A percentile compares a stretch with the other conserved stretches of the same genome.
phyloP scores from a whole-genome alignment of 1,139 yeast species.

The Candida gigantensis region DNA sequence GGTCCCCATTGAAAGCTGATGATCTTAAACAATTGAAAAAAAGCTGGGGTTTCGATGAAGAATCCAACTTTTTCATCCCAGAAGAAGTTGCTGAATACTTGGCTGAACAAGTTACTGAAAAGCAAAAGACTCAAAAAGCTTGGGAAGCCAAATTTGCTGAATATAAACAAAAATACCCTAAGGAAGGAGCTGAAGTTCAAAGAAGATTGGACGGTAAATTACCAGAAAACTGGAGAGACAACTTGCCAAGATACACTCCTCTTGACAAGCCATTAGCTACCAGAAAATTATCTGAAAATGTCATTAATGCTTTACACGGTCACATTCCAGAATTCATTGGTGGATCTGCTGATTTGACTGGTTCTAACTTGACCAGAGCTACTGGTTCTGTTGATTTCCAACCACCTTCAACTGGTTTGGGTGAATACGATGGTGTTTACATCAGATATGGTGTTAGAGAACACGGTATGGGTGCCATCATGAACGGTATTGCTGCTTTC shows the following conservation, averaged over 20 bases:
- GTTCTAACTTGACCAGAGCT: constrained; percentile 95
- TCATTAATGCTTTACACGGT: constrained; percentile 63
- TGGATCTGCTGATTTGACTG: constrained; percentile 98
- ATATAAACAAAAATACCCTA: constrained; percentile 74
- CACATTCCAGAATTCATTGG: constrained; percentile 88
- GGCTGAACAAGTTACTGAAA: constrained; percentile 55
- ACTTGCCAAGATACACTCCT: constrained; percentile 79
- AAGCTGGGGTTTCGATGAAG: constrained; percentile 88
- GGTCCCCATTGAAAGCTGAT: constrained; percentile 93
- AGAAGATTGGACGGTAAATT: constrained; percentile 82
- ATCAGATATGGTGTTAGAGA: constrained; percentile 99
- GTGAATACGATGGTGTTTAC: constrained; percentile 91
- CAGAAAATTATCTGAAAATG: constrained; percentile 91
- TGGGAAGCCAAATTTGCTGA: constrained; percentile 70
- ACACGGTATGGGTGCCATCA: constrained; percentile 99
- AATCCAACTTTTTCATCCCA: constrained; percentile 76
- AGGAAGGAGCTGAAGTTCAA: constrained; percentile 73
- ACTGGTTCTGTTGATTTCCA: constrained; percentile 88
- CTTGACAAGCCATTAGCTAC: constrained; percentile 85
- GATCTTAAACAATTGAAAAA: constrained; percentile 87
- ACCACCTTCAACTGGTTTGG: constrained; percentile 78
- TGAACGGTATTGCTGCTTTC: constrained; percentile 96
- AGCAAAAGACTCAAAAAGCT: constrained; percentile 62
- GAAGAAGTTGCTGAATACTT: constrained; percentile 78
- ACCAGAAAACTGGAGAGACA: constrained; percentile 81